phyloP scores from a whole-genome alignment of 2,329 filamentous ascomycete genomes.

The Paraphaeosphaeria sporulosa region DNA sequence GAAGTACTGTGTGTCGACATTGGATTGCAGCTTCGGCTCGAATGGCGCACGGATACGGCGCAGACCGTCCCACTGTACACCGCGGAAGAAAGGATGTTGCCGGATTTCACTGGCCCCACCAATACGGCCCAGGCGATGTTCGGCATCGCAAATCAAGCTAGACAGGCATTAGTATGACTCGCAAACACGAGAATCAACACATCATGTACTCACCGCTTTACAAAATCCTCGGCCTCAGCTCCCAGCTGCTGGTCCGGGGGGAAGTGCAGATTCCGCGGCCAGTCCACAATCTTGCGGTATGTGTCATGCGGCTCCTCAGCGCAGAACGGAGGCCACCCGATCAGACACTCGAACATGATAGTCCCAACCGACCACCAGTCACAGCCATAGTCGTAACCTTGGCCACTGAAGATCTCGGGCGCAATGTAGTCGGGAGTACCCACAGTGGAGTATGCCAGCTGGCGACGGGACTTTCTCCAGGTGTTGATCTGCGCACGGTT shows the following conservation, averaged over 20 bases:
- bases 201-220: constrained; percentile 73
- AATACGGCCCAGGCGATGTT: constrained; percentile 84
- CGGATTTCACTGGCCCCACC: constrained; percentile 92
- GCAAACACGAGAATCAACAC: constrained; percentile 12
- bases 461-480: constrained; percentile 92
- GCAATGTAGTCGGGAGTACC: constrained; percentile 99
- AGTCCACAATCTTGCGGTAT: constrained; percentile 99
- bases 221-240: constrained; percentile 87
- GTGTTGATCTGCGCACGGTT: constrained; percentile 98
- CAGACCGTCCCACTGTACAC: constrained; percentile 92
- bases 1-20: constrained; percentile 98
- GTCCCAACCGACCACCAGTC: constrained; percentile 99
- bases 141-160: constrained; percentile 92
- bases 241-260: constrained; percentile 92
- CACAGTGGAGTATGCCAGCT: constrained; percentile 98
- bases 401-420: constrained; percentile 95
- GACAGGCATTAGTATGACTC: constrained; percentile 28
- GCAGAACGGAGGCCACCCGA: constrained; percentile 99
- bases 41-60: constrained; percentile 94
- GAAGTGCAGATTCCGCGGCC: constrained; percentile 94
- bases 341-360: constrained; percentile 99
- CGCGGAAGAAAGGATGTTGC: constrained; percentile 92
- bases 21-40: constrained; percentile 89
- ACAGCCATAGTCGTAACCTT: constrained; percentile 95
- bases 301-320: constrained; percentile 97